Conservation (phyloP, 306 rosid species). For the Arachis hypogaea region DNA sequence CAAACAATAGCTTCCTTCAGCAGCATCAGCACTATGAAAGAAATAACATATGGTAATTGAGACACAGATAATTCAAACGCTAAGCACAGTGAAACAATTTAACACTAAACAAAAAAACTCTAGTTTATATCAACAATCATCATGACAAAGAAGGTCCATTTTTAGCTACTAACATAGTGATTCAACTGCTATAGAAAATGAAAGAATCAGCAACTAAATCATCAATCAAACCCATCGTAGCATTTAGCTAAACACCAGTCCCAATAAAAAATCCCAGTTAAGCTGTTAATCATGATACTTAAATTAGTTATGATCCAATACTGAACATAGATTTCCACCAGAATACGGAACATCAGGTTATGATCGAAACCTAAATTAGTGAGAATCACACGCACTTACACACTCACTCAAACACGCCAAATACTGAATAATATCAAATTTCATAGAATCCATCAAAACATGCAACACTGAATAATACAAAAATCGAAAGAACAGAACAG, state of each 20-base stretch:
- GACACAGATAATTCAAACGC: conserved; percentile 31
- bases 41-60: conserved; percentile 3
- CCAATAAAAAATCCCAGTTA: too few species aligned
- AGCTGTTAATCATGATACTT: too few species aligned
- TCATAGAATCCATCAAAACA: too few species aligned
- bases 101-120: conserved; percentile 14
- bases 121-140: conserved; percentile 14
- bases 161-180: conserved; percentile 5
- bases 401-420: background rate
- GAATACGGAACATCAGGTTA: too few species aligned
- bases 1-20: background rate
- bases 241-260: too few species aligned
- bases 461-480: too few species aligned
- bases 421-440: background rate
- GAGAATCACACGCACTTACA: background rate
- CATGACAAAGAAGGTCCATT: conserved; percentile 6
- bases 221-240: too few species aligned
- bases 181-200: background rate
- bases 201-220: too few species aligned
- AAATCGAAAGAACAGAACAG: too few species aligned
- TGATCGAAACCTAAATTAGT: background rate
- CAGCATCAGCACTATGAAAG: conserved; percentile 29
- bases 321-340: too few species aligned
- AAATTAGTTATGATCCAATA: too few species aligned
- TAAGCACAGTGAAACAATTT: background rate